These are phyloP conservation scores for Coniosporium tulheliwenetii DNA, from an alignment of 2,329 filamentous ascomycete genomes.

Conservation along the genomic window DNA sequence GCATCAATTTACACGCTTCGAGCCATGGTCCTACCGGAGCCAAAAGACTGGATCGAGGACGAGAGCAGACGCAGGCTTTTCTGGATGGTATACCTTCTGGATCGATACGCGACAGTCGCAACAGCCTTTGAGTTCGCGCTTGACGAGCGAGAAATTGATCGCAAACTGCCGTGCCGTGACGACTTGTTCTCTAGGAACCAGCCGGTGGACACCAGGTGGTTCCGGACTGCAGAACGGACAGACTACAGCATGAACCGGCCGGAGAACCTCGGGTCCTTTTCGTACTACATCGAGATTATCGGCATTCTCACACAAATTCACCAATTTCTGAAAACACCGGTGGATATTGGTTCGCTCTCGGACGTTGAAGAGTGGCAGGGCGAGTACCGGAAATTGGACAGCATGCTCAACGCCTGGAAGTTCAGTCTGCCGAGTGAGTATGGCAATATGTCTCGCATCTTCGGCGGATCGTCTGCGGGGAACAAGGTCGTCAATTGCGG, in stretches of 20 bases:
- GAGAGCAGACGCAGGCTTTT: slow-evolving; percentile 73
- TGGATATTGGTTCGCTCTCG: slow-evolving; percentile 68
- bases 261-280: slow-evolving; percentile 75
- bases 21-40: slow-evolving; percentile 70
- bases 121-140: slow-evolving; percentile 87
- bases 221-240: slow-evolving; percentile 33
- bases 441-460: slow-evolving; percentile 66
- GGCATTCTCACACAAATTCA: slow-evolving; percentile 80
- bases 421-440: slow-evolving; percentile 70
- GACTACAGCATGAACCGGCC: slow-evolving; percentile 54
- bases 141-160: slow-evolving; percentile 78
- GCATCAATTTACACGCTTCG: slow-evolving; percentile 80
- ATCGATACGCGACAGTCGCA: slow-evolving; percentile 78
- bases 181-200: slow-evolving; percentile 75
- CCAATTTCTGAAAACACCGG: slow-evolving; percentile 73
- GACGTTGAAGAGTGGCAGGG: slow-evolving; percentile 86
- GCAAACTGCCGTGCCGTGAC: slow-evolving; percentile 72
- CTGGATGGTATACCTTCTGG: slow-evolving; percentile 87
- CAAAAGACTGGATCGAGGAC: slow-evolving; percentile 76
- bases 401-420: slow-evolving; percentile 67
- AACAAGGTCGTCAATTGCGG: slow-evolving; percentile 61
- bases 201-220: slow-evolving; percentile 73
- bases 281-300: slow-evolving; percentile 79
- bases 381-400: slow-evolving; percentile 73
- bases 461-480: slow-evolving; percentile 37